Conservation (phyloP, 2,329 filamentous ascomycete species). For the Ceratocystis cacaofunesta region DNA sequence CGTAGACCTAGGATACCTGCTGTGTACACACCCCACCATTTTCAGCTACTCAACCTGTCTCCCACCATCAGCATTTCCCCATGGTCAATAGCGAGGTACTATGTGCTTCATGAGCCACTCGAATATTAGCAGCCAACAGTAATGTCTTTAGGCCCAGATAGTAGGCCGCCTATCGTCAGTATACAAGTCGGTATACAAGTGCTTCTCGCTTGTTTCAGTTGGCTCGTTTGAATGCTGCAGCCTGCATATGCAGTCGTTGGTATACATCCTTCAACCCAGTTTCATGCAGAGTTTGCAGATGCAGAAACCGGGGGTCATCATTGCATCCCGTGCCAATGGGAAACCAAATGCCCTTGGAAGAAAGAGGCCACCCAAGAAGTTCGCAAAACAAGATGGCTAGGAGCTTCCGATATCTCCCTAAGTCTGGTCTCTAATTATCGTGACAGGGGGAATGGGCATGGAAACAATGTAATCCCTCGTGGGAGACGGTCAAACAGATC, state of each 20-base stretch:
- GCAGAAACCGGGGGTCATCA: not conserved
- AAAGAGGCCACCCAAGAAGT: slow-evolving; percentile 2
- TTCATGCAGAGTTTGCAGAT: not conserved
- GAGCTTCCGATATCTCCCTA: not conserved
- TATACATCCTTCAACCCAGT: not conserved
- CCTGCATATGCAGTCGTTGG: not conserved
- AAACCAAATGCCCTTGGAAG: not conserved
- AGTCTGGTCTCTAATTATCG: not conserved
- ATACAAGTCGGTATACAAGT: not conserved
- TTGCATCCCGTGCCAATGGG: not conserved
- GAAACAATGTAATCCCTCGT: not conserved
- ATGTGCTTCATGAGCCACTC: not conserved
- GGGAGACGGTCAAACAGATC: not conserved
- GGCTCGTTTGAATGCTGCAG: not conserved
- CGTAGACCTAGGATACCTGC: not conserved
- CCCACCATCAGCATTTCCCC: not conserved
- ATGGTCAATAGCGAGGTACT: not conserved
- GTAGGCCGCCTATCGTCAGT: not conserved
- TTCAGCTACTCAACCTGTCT: not conserved
- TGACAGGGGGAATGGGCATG: not conserved
- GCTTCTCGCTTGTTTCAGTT: slow-evolving; percentile 2
- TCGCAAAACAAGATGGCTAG: not conserved
- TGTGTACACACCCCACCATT: not conserved
- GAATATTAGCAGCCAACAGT: not conserved
- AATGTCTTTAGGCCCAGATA: not conserved